Percentiles rank a stretch among this genome's conserved stretches.
phyloP scores from a whole-genome alignment of 2,329 filamentous ascomycete genomes.

The Capronia epimyces region DNA sequence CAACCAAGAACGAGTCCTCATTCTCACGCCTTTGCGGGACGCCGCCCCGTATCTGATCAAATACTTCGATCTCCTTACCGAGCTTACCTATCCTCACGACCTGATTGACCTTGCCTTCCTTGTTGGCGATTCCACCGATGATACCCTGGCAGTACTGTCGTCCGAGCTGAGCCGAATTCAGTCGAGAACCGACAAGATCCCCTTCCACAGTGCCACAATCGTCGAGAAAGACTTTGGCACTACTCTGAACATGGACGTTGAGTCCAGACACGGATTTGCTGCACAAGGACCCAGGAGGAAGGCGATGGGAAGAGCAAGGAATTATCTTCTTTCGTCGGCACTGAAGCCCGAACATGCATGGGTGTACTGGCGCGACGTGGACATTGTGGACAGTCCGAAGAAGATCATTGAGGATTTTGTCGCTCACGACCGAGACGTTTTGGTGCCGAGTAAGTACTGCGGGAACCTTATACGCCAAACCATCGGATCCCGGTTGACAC shows the following conservation, averaged over 20 bases:
- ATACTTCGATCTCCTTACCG: constrained; percentile 86
- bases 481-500: not conserved
- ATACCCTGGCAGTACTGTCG: constrained; percentile 80
- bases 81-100: constrained; percentile 88
- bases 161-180: constrained; percentile 85
- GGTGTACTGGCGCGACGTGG: constrained; percentile 98
- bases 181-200: constrained; percentile 68
- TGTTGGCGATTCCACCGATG: constrained; percentile 84
- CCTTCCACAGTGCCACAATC: constrained; percentile 79
- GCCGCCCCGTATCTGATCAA: constrained; percentile 74
- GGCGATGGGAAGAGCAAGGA: constrained; percentile 81
- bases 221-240: constrained; percentile 88
- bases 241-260: constrained; percentile 67
- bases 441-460: constrained; percentile 77
- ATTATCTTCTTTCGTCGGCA: constrained; percentile 79
- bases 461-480: constrained; percentile 10
- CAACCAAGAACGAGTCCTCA: constrained; percentile 82
- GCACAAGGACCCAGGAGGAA: constrained; percentile 87
- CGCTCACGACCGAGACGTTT: constrained; percentile 82
- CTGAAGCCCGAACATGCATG: constrained; percentile 92
- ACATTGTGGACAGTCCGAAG: constrained; percentile 84
- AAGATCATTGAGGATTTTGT: constrained; percentile 93
- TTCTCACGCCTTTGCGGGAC: constrained; percentile 89
- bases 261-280: constrained; percentile 77
- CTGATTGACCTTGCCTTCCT: constrained; percentile 94